Conservation (phyloP, 495 filamentous ascomycete species). For the Lophiostoma macrostomum region DNA sequence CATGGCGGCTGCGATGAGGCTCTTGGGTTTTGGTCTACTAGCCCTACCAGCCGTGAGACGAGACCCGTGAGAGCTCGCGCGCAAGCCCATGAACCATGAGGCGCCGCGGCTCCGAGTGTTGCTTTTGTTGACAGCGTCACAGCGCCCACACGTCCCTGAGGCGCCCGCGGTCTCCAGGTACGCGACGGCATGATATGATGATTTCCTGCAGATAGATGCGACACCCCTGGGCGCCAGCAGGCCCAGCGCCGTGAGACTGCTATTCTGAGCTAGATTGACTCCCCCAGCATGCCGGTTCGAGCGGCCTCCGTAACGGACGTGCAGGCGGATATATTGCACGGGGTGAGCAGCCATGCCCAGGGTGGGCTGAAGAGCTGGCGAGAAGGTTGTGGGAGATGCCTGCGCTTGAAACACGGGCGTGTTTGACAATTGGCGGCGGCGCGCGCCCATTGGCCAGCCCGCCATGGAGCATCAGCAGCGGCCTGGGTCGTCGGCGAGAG, state of each 20-base stretch:
- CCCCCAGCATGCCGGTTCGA: not conserved
- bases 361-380: too few species aligned
- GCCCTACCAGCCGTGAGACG: conserved; percentile 4
- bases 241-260: conserved; percentile 12
- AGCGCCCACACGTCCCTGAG: too few species aligned
- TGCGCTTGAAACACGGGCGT: not conserved
- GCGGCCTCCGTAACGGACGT: not conserved
- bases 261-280: conserved; percentile 1
- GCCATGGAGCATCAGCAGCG: too few species aligned
- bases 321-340: conserved; percentile 17
- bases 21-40: not conserved
- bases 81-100: not conserved
- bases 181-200: too few species aligned
- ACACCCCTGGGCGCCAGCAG: not conserved
- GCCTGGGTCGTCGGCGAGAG: not conserved
- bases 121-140: too few species aligned
- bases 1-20: too few species aligned
- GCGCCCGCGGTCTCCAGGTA: too few species aligned
- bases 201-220: too few species aligned
- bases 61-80: conserved; percentile 1
- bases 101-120: too few species aligned
- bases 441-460: not conserved
- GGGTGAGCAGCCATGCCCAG: conserved; percentile 5
- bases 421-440: not conserved
- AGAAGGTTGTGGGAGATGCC: not conserved